Base-by-base conservation (phyloP, 495 filamentous ascomycete species). In the Penicillium cosmopolitanum region DNA sequence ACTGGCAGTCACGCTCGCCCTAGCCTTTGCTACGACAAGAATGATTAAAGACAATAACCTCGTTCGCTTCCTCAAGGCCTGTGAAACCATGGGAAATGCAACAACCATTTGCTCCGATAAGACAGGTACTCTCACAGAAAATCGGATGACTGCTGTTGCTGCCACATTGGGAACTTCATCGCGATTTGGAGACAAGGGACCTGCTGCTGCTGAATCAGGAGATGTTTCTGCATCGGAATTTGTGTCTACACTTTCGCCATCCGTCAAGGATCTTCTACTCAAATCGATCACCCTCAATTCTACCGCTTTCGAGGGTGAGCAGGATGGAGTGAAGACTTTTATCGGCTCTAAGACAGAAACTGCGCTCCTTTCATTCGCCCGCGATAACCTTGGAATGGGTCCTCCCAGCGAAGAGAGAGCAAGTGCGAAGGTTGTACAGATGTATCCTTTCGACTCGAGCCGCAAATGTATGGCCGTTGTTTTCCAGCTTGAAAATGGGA, bases 41-140 rank as follows among this genome's bases (percentile, higher is more conserved):
- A 98, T 98, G 94, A 78, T 97, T 47, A 95, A 90, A 71, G 94
- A 97, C 65, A 94, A 96, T 74, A 97, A 97, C 62, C 73, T 98
- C 50, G 94, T 98, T 51, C 90, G 94, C 28, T 84, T 94, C 55
- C 80, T 98, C 40, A 88, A 92, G 65, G 93, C 94, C 46, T 98
- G 94, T 72, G 94, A 98, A 72, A 96, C 94, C n/a, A 98, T 98
- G 94, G 94, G 94, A 21, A 97, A 97, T 73, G 94, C 94, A 5
- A 96, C 93, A 0, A 94, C 91, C 2, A 91, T 98, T 50, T 98
- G 94, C 74, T 96, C 93, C 3, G 94, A 98, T 77, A 98, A 98
- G 72, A 98, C 94, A 0, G 94, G 94, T 55, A 98, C 94, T 3
- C 78, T 98, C n/a, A 95, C 91, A 0, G 87, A 93, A 71, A 96